phyloP scores from a whole-genome alignment of 2,329 filamentous ascomycete genomes.

The Penicillium sclerotigenum region DNA sequence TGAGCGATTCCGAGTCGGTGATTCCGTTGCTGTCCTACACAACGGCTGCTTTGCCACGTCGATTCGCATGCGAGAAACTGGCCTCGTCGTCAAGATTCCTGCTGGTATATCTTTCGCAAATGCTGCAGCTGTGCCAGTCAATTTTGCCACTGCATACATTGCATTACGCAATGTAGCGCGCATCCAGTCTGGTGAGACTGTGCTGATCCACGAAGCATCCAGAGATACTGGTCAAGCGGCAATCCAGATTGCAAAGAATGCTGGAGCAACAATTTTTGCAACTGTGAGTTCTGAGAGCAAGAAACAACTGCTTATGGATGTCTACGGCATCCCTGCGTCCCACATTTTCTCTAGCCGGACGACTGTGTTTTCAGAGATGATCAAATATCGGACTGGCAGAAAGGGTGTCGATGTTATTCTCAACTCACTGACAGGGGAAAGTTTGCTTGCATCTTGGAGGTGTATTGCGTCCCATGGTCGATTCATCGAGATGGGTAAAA shows the following conservation, averaged over 20 bases:
- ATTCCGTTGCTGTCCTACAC: slow-evolving; percentile 3
- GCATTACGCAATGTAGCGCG: slow-evolving; percentile 7
- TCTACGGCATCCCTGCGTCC: slow-evolving; percentile 15
- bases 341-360: slow-evolving; percentile 16
- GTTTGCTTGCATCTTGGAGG: slow-evolving; percentile 14
- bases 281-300: slow-evolving; percentile 11
- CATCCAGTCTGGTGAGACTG: slow-evolving; percentile 11
- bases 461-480: slow-evolving; percentile 35
- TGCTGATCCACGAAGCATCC: slow-evolving; percentile 27
- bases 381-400: slow-evolving; percentile 4
- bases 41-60: not conserved
- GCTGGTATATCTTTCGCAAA: not conserved
- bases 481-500: slow-evolving; percentile 50
- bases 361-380: slow-evolving; percentile 1
- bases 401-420: slow-evolving; percentile 22
- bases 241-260: slow-evolving; percentile 20
- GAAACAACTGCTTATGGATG: slow-evolving; percentile 14
- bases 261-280: slow-evolving; percentile 14
- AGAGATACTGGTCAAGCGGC: slow-evolving; percentile 18
- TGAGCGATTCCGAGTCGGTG: slow-evolving; percentile 10
- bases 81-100: not conserved
- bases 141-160: slow-evolving; percentile 10
- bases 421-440: slow-evolving; percentile 19
- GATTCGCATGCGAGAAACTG: not conserved
- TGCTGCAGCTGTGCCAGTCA: slow-evolving; percentile 12